These are phyloP conservation scores for Mycosphaerelloides madeirae DNA, from an alignment of 2,329 filamentous ascomycete genomes.

Conservation along the genomic window DNA sequence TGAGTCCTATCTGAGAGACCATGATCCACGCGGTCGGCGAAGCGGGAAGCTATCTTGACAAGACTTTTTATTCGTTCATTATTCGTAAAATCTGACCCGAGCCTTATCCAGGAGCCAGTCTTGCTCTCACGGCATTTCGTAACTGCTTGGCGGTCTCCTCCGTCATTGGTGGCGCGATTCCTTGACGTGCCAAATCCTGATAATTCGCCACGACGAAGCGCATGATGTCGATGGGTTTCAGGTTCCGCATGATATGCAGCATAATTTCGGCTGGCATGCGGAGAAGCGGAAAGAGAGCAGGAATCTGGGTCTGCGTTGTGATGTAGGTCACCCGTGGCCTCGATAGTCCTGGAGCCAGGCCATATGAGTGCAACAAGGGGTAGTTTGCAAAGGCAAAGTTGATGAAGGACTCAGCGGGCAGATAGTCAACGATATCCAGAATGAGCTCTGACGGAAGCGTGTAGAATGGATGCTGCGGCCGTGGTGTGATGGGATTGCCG, in stretches of 20 bases:
- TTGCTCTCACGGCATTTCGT: constrained; percentile 18
- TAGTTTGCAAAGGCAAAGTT: constrained; percentile 46
- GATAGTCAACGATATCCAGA: constrained; percentile 40
- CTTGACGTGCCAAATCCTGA: constrained; percentile 29
- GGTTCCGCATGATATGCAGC: constrained; percentile 35
- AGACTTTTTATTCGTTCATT: background rate
- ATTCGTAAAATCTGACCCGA: background rate
- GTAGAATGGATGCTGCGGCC: constrained; percentile 34
- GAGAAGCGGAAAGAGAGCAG: constrained; percentile 27
- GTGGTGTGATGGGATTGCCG: background rate
- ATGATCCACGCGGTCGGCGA: background rate
- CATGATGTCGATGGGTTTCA: constrained; percentile 36
- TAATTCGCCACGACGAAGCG: constrained; percentile 38
- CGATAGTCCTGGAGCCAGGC: constrained; percentile 33
- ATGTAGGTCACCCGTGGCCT: constrained; percentile 27
- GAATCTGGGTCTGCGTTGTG: constrained; percentile 27
- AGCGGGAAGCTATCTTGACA: background rate
- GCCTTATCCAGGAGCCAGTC: constrained; percentile 1
- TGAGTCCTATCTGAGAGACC: background rate
- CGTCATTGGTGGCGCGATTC: constrained; percentile 32
- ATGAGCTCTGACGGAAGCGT: constrained; percentile 45
- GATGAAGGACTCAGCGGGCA: constrained; percentile 40
- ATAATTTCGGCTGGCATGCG: constrained; percentile 40
- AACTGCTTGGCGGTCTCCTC: constrained; percentile 24
- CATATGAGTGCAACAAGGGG: constrained; percentile 38